Evolutionary conservation across 441 rosid species (phyloP), one percentile per base, ranked within the genome.

Genomic region (Cnidoscolus chayamansa): DNA sequence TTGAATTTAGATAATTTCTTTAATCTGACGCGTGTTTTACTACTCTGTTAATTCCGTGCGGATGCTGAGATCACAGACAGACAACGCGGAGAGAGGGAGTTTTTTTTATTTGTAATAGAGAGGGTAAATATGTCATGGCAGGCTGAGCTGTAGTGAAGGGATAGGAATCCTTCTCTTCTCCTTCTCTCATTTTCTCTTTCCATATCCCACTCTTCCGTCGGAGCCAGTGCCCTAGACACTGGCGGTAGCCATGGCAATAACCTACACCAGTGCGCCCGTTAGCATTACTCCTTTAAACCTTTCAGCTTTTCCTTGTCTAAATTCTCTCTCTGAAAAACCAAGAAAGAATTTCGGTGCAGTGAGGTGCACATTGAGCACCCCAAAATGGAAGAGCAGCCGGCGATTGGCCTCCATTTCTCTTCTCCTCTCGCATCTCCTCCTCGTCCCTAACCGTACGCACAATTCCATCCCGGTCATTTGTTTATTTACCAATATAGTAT

Each of bases 371-470:
- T 60, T 67, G 73, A 67, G 81, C 50, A 71, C 83, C 70, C 81
- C 79, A 19, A 45, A 63, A 57, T 76, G 85, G 88, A 35, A 15
- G 50, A 74, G 71, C 20, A 85, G 82, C 87, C 79, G 90, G 72
- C 86, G 95, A 79, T 76, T 83, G 65, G 79, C 83, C 81, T 85
- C 95, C 77, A 11, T 85, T 78, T 86, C 93, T 64, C 80, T 89
- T 73, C 63, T 84, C 63, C 75, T 86, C 72, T 82, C 89, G n/a
- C 84, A 70, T 67, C 67, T 82, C 70, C 68, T 89, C 66, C 54
- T 81, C 55, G 10, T 72, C 65, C 86, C 90, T 1, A 73, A 81
- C 68, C 55, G 97, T 93, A 78, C 31, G 72, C 63, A n/a, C 61
- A n/a, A 9, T 65, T 54, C 47, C 35, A 6, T 63, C 49, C 47